Conservation (phyloP, 768 basidiomycete genomes). For the Hygrophorus pudorinus region DNA sequence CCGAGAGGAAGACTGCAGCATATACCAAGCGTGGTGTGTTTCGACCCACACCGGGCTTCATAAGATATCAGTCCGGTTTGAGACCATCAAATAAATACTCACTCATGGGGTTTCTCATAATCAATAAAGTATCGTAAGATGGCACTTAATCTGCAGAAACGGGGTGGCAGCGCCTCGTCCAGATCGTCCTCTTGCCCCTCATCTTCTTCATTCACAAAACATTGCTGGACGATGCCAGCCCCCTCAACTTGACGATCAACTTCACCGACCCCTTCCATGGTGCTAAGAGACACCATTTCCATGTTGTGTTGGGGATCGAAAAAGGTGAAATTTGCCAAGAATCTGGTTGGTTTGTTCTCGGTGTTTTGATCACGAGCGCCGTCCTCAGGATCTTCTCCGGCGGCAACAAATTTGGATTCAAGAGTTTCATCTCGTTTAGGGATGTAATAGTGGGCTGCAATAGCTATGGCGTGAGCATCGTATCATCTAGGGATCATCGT, state of each 20-base stretch:
- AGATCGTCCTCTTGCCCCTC: constrained; percentile 48
- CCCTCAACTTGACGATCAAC: constrained; percentile 36
- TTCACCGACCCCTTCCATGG: constrained; percentile 34
- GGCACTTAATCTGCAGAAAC: constrained; percentile 35
- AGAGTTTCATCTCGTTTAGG: constrained; percentile 19
- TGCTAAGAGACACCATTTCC: constrained; percentile 37
- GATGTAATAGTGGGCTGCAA: constrained; percentile 20
- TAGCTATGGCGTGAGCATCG: background rate
- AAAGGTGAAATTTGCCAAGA: constrained; percentile 47
- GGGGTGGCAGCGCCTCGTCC: constrained; percentile 20
- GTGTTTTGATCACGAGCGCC: constrained; percentile 20
- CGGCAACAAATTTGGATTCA: constrained; percentile 29
- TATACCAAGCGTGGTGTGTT: constrained; percentile 56
- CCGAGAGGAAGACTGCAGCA: constrained; percentile 36
- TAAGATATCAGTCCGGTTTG: constrained; percentile 3
- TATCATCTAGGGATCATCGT: background rate
- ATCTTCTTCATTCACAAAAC: constrained; percentile 47
- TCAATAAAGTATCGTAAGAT: constrained; percentile 42
- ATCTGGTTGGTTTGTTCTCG: constrained; percentile 42
- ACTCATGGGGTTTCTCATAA: constrained; percentile 42
- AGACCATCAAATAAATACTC: constrained; percentile 15
- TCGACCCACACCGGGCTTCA: constrained; percentile 56
- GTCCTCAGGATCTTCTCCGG: constrained; percentile 31
- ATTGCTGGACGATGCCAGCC: constrained; percentile 41
- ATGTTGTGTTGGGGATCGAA: constrained; percentile 43